Evolutionary conservation across 306 rosid genomes (phyloP), one percentile per base, ranked within the genome.

Genomic region (Mucuna pruriens): DNA sequence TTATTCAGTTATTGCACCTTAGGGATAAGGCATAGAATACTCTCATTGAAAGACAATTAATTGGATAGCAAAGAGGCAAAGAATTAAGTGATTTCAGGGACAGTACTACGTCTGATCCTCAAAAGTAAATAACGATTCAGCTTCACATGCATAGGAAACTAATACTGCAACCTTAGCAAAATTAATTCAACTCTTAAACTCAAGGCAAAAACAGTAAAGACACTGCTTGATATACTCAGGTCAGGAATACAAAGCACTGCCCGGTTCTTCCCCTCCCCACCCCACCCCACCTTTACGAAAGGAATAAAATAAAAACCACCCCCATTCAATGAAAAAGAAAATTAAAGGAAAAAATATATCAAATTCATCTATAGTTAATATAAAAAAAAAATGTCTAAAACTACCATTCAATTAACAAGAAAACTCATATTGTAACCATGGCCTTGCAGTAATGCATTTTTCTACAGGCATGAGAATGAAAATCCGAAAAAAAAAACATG

Each of bases 1-100:
- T 48, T 39, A 42, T 19, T 22, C 45, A 76, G 11, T 82, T 15
- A n/a, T 16, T 45, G 26, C 82, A 82, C 3, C 65, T 60, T n/a
- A 31, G 31, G 23, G 23, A 22, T 38, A 55, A 62, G 9, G 48
- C 76, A 76, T n/a, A 16, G 7, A 82, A n/a, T 48, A 82, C 34
- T 20, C 1, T 5, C 46, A 82, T 23, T 22, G 71, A 42, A 44
- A 67, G 52, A 29, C 51, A 78, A 22, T 65, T 17, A 61, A 29
- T 11, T 11, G 15, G 11, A 77, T 19, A 51, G 12, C 64, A 48
- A 46, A 20, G 49, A 66, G n/a, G 22, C 22, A 62, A 39, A 63
- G 23, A 38, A 16, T n/a, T 38, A 12, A 39, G 45, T 64, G 3
- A 9, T 46, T 34, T n/a, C 22, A 38, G 4, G 29, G 19, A 25